phyloP scores from a whole-genome alignment of 2,329 filamentous ascomycete species.

The Penicillium sp. region DNA sequence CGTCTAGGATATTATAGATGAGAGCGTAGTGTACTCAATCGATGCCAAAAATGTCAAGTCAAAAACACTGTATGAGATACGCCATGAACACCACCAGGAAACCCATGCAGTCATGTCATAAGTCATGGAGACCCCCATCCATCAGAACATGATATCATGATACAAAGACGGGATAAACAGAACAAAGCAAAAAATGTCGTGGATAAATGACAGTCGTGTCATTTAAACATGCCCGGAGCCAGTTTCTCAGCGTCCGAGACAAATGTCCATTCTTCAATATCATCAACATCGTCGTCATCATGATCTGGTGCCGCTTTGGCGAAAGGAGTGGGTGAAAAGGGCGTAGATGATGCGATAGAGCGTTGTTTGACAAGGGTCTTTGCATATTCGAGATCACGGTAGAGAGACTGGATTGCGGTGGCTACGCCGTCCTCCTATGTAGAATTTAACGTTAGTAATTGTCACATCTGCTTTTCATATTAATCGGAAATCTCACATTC shows the following conservation, averaged over 20 bases:
- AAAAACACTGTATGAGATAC: not conserved
- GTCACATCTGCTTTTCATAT: not conserved
- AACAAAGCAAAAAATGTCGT: conserved; percentile 4
- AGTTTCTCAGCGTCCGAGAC: conserved; percentile 50
- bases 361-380: conserved; percentile 76
- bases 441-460: conserved; percentile 3
- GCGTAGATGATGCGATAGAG: conserved; percentile 40
- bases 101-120: conserved; percentile 1
- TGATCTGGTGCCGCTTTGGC: conserved; percentile 42
- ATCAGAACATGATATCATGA: not conserved
- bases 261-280: conserved; percentile 89
- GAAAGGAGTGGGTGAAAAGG: conserved; percentile 38
- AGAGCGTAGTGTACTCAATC: conserved; percentile 8
- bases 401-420: conserved; percentile 87
- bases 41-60: not conserved
- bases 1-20: conserved; percentile 7
- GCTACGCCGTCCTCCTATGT: conserved; percentile 84
- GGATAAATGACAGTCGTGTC: conserved; percentile 7
- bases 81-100: conserved; percentile 8
- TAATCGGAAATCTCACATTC: conserved; percentile 61
- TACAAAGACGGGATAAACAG: not conserved
- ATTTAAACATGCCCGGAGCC: conserved; percentile 18
- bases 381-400: conserved; percentile 93
- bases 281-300: conserved; percentile 60
- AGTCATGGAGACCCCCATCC: not conserved